Evolutionary conservation across 164 flowering plant species (phyloP).

Genomic region (Berberis vulgaris): DNA sequence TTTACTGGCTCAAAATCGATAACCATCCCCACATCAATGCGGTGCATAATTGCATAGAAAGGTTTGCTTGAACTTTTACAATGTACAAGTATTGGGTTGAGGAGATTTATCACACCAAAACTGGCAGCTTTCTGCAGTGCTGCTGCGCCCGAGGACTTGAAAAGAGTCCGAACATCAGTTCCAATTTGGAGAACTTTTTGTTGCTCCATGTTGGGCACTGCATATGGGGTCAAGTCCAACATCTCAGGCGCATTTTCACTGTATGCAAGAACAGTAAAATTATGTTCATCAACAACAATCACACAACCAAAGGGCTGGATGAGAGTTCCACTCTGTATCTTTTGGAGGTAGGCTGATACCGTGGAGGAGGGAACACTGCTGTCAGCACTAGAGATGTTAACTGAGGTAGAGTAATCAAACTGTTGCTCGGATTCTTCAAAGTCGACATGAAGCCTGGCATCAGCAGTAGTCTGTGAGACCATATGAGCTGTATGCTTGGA

Average conservation of each 20-base stretch:
- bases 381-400: conserved; percentile 33
- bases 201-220: background rate
- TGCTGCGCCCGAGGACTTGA: conserved; percentile 35
- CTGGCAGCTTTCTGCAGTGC: conserved; percentile 40
- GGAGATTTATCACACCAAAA: conserved; percentile 41
- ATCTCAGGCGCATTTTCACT: conserved; percentile 60
- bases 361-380: conserved; percentile 25
- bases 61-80: conserved; percentile 41
- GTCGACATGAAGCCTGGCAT: conserved; percentile 46
- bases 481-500: too few species aligned
- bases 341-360: conserved; percentile 44
- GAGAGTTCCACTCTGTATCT: conserved; percentile 57
- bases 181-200: conserved; percentile 47
- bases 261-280: conserved; percentile 42
- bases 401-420: conserved; percentile 41
- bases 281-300: conserved; percentile 54
- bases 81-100: conserved; percentile 61
- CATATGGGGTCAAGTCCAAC: conserved; percentile 23
- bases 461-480: conserved; percentile 45
- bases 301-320: conserved; percentile 76
- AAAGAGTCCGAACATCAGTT: conserved; percentile 41
- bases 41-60: conserved; percentile 59
- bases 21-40: conserved; percentile 56
- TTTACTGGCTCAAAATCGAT: conserved; percentile 66
- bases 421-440: conserved; percentile 42